Conservation (phyloP, 768 basidiomycete species). For the Chiua virens region DNA sequence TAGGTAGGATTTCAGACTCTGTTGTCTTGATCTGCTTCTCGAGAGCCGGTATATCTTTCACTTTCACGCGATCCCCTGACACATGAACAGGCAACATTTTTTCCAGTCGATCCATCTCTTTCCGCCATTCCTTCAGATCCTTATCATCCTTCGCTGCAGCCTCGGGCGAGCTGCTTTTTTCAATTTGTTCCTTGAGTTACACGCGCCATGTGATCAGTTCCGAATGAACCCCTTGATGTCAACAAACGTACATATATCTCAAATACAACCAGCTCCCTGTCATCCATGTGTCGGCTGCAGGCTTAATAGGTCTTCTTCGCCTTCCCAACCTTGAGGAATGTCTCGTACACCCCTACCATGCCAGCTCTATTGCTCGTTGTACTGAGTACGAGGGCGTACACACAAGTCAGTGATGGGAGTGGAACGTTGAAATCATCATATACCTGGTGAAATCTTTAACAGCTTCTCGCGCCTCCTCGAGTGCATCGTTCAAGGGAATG, state of each 20-base stretch:
- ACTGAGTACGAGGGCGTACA: slow-evolving; percentile 9
- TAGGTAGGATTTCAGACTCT: slow-evolving; percentile 53
- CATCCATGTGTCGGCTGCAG: slow-evolving; percentile 70
- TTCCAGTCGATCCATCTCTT: slow-evolving; percentile 56
- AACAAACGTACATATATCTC: slow-evolving; percentile 61
- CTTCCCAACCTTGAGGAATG: slow-evolving; percentile 56
- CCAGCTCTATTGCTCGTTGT: slow-evolving; percentile 27
- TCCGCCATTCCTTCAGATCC: slow-evolving; percentile 56
- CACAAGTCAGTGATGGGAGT: background rate
- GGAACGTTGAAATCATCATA: background rate
- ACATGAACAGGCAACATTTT: slow-evolving; percentile 56
- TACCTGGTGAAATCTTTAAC: slow-evolving; percentile 24
- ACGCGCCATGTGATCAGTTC: background rate
- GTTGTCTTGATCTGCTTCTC: slow-evolving; percentile 60
- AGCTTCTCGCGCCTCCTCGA: slow-evolving; percentile 38
- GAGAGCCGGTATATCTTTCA: slow-evolving; percentile 63
- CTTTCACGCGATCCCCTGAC: slow-evolving; percentile 52
- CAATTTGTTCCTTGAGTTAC: slow-evolving; percentile 66
- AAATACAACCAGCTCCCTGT: slow-evolving; percentile 54
- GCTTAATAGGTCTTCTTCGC: slow-evolving; percentile 68
- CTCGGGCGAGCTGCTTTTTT: slow-evolving; percentile 52
- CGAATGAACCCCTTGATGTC: background rate
- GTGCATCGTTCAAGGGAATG: slow-evolving; percentile 44
- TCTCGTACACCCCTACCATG: slow-evolving; percentile 50
- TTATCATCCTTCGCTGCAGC: slow-evolving; percentile 36